Base-by-base conservation (phyloP, 2,329 filamentous ascomycete species). In the Trichoderma breve region DNA sequence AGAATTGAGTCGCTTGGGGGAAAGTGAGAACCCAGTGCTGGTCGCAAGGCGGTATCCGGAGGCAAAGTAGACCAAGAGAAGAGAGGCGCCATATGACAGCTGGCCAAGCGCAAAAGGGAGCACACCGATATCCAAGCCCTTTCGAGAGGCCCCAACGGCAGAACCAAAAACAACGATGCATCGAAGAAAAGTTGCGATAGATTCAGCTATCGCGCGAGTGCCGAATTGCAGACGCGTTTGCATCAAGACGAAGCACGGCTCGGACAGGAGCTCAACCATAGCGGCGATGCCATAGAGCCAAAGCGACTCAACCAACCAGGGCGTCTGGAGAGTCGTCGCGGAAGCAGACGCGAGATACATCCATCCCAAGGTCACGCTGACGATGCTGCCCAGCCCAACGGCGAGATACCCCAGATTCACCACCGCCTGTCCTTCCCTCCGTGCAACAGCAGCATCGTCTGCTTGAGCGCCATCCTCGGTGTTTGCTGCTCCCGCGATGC, bases 71-170 rank as follows among this genome's bases (percentile, higher is more conserved):
- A 95, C 89, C 6, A 85, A 79, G 2, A 95, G 83, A 18, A 98
- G 83, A 0, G 88, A 85, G 7, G 86, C 43, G 0, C 93, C 92
- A 81, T 97, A 98, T 11, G 87, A 87, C 36, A 95, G 81, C 81
- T 98, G 94, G 12, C 96, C 97, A 15, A 94, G 82, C 0, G 95
- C 96, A 81, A 98, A 98, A 0, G 96, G 94, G 62, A 98, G 82
- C 1, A 95, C 92, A 6, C 95, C 95, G 2, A 93, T 79, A 71
- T 92, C 86, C 24, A 84, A 74, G 77, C 82, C 58, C 24, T 67
- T 72, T 12, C 72, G 74, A 57, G 88, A 86, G 1, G 90, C 90
- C 85, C 88, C 91, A 6, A 92, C 84, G 2, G 92, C 94, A 1
- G 88, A 83, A 0, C 84, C 88, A 74, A 96, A 94, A 0, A 94